A percentile compares a stretch with the other conserved stretches of the same genome.
These are phyloP conservation scores for Auxenochlorella pyrenoidosa DNA, from an alignment of 139 green algal species.

Conservation along the genomic window DNA sequence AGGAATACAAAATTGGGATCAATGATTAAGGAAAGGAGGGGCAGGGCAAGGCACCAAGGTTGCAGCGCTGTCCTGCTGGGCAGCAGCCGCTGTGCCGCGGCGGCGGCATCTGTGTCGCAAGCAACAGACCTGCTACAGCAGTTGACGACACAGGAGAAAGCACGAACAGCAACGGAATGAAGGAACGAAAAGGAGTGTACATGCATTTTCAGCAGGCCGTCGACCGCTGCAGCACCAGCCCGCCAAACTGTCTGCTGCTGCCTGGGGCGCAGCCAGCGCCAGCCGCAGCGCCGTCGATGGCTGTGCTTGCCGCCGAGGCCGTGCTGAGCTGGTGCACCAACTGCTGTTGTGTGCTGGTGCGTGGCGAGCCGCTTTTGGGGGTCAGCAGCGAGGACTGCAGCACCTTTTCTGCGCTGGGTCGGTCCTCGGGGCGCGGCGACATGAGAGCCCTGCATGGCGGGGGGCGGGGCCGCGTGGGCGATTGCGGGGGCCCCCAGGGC, in stretches of 20 bases:
- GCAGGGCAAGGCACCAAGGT: background rate
- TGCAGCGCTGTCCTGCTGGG: background rate
- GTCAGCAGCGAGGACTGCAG: slow-evolving; percentile 26
- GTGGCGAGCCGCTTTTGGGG: background rate
- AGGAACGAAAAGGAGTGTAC: background rate
- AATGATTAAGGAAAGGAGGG: background rate
- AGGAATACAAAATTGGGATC: too few species aligned
- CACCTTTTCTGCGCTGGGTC: slow-evolving; percentile 63
- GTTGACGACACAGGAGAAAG: background rate
- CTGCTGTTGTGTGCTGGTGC: background rate
- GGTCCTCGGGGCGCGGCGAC: slow-evolving; percentile 58
- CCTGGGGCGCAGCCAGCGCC: background rate
- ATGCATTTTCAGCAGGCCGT: background rate
- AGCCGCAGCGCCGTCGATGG: background rate
- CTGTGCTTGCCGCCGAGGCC: background rate
- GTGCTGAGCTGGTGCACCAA: slow-evolving; percentile 21
- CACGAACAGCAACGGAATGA: background rate
- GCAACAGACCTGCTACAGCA: background rate
- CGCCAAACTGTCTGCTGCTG: slow-evolving; percentile 29
- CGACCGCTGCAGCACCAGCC: slow-evolving; percentile 32
- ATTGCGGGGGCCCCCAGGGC: too few species aligned
- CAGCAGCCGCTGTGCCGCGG: background rate
- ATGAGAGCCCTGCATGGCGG: slow-evolving; percentile 54
- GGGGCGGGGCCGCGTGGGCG: too few species aligned
- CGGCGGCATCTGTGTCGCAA: background rate